Conservation (phyloP, 306 rosid genomes). For the Ormosia emarginata region DNA sequence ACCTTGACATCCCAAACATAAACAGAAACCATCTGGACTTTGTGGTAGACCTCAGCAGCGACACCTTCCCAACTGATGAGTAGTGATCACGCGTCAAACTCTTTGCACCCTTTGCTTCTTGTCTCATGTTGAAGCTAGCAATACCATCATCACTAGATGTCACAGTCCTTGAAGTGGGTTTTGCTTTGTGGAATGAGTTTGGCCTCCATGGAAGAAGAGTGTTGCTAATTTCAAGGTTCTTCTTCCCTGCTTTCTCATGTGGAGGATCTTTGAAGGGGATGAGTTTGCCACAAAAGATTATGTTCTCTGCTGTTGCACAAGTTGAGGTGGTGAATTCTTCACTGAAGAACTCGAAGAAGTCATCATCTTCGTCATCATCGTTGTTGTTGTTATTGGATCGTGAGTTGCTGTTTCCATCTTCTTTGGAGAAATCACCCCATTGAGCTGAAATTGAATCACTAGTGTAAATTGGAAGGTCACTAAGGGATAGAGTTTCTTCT, state of each 20-base stretch:
- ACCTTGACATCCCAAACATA: conserved; percentile 54
- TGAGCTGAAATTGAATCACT: conserved; percentile 30
- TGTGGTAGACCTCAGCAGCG: conserved; percentile 36
- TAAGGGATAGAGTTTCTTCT: conserved; percentile 69
- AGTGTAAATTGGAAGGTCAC: conserved; percentile 64
- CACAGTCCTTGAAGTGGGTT: background rate
- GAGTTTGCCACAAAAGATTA: conserved; percentile 83
- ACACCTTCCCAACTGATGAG: conserved; percentile 30
- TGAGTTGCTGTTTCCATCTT: conserved; percentile 27
- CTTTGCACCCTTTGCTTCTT: conserved; percentile 7
- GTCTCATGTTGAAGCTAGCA: background rate
- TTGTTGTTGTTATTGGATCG: background rate
- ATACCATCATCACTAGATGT: background rate
- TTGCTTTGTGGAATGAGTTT: background rate
- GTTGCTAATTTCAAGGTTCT: background rate
- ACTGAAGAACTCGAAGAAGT: conserved; percentile 72
- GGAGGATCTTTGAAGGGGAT: conserved; percentile 49
- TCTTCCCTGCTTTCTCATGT: background rate
- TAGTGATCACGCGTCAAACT: conserved; percentile 2
- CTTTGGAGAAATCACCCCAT: conserved; percentile 41
- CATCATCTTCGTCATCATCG: conserved; percentile 25
- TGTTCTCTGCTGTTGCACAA: conserved; percentile 19
- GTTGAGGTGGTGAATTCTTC: conserved; percentile 50
- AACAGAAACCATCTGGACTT: conserved; percentile 66
- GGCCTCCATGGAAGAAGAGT: conserved; percentile 12